Conservation (phyloP, 116 monocot species). For the Trichopus zeylanicus region DNA sequence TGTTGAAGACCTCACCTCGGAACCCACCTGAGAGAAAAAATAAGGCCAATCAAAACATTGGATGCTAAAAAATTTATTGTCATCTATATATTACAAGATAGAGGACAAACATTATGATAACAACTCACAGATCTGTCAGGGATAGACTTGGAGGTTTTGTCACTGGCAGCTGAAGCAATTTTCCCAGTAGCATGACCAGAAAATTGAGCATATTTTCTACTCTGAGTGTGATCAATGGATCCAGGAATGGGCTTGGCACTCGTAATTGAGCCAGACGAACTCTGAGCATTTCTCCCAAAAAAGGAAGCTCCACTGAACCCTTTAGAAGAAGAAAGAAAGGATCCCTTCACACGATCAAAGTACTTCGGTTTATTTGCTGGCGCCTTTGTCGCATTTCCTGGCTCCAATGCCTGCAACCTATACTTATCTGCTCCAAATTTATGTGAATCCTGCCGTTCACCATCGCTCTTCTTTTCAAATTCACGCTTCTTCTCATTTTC, state of each 20-base stretch:
- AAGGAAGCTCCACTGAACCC: slow-evolving; percentile 50
- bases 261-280: slow-evolving; percentile 25
- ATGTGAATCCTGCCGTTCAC: slow-evolving; percentile 31
- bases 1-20: slow-evolving; percentile 26
- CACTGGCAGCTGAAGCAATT: slow-evolving; percentile 29
- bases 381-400: slow-evolving; percentile 22
- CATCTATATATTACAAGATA: not conserved
- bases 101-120: slow-evolving; percentile 1
- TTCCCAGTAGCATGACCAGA: slow-evolving; percentile 23
- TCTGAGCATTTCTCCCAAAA: slow-evolving; percentile 53
- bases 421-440: slow-evolving; percentile 28
- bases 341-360: slow-evolving; percentile 61
- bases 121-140: slow-evolving; percentile 53
- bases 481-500: slow-evolving; percentile 68
- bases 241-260: slow-evolving; percentile 25
- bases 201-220: slow-evolving; percentile 29
- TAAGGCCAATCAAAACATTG: not conserved
- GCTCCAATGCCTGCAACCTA: slow-evolving; percentile 19
- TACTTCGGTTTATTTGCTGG: slow-evolving; percentile 37
- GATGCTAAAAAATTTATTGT: not conserved
- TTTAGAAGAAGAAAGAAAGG: slow-evolving; percentile 55
- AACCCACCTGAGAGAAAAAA: slow-evolving; percentile 30
- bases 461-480: slow-evolving; percentile 53
- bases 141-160: slow-evolving; percentile 16
- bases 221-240: slow-evolving; percentile 20